phyloP scores from a whole-genome alignment of 106 monocot genomes.

The Allium sativum region DNA sequence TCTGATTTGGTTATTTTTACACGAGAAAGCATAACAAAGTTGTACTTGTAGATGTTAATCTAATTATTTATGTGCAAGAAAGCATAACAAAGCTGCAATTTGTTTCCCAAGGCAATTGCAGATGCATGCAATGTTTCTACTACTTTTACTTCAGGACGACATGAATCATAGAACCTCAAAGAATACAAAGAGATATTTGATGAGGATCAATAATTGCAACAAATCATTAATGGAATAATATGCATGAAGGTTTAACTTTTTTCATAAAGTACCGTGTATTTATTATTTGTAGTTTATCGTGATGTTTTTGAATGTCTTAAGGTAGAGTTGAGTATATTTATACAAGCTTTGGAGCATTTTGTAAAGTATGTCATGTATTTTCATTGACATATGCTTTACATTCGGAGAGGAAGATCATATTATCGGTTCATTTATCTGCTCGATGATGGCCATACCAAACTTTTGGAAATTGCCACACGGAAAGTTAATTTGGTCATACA shows the following conservation, averaged over 20 bases:
- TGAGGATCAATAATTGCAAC: constrained; percentile 84
- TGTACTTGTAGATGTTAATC: too few relatives aligned
- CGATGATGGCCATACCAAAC: constrained; percentile 81
- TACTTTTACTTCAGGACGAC: constrained; percentile 27
- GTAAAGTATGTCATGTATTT: not conserved
- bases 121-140: constrained; percentile 63
- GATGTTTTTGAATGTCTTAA: too few relatives aligned
- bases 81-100: not conserved
- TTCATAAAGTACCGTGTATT: constrained; percentile 23
- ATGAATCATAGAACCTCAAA: constrained; percentile 49
- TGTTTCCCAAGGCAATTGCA: constrained; percentile 65
- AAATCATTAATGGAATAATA: constrained; percentile 81
- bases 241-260: constrained; percentile 85
- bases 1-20: too few relatives aligned
- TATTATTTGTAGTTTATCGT: too few relatives aligned
- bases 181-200: constrained; percentile 48
- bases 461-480: constrained; percentile 84
- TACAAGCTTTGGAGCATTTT: too few relatives aligned
- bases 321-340: too few relatives aligned
- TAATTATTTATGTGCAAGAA: too few relatives aligned
- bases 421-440: constrained; percentile 97
- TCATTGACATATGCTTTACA: constrained; percentile 30
- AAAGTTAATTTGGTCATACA: constrained; percentile 7
- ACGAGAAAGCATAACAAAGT: too few relatives aligned
- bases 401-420: constrained; percentile 69